Conservation (phyloP, 352 stramenopile genomes). For the Phytophthora citricola region DNA sequence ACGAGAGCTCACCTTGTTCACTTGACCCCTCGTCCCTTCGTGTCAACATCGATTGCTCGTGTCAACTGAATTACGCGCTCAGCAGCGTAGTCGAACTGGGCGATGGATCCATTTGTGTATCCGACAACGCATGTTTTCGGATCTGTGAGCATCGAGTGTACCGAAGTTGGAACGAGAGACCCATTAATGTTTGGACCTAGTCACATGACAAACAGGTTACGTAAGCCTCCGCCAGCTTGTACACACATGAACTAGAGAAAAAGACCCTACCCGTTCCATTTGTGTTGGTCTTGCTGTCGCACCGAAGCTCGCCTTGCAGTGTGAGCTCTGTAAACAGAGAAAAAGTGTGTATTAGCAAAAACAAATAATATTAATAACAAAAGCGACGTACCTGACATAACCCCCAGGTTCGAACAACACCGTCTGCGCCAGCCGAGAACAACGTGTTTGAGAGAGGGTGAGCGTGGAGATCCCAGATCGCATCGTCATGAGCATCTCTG, state of each 20-base stretch:
- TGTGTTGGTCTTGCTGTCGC: slow-evolving; percentile 57
- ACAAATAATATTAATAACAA: background rate
- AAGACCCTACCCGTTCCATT: slow-evolving; percentile 48
- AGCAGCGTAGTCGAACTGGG: slow-evolving; percentile 79
- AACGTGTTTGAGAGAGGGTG: slow-evolving; percentile 85
- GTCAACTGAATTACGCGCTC: slow-evolving; percentile 83
- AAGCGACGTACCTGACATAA: slow-evolving; percentile 64
- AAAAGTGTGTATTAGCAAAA: slow-evolving; percentile 10
- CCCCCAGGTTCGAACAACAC: slow-evolving; percentile 79
- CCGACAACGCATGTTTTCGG: slow-evolving; percentile 83
- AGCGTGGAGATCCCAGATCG: slow-evolving; percentile 83
- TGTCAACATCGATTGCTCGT: slow-evolving; percentile 72
- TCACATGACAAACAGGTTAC: background rate
- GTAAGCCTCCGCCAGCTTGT: background rate
- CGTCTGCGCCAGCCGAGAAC: slow-evolving; percentile 83
- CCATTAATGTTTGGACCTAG: slow-evolving; percentile 56
- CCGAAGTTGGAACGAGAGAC: slow-evolving; percentile 73
- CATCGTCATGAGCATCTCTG: slow-evolving; percentile 82
- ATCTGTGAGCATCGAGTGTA: slow-evolving; percentile 74
- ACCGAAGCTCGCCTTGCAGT: slow-evolving; percentile 79
- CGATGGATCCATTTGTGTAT: slow-evolving; percentile 75
- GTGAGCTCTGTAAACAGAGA: slow-evolving; percentile 55
- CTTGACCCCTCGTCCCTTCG: slow-evolving; percentile 67
- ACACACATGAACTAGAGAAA: background rate
- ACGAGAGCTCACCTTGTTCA: slow-evolving; percentile 65